These are phyloP conservation scores for Lactarius hatsudake DNA, from an alignment of 768 basidiomycete genomes.

Conservation along the genomic window DNA sequence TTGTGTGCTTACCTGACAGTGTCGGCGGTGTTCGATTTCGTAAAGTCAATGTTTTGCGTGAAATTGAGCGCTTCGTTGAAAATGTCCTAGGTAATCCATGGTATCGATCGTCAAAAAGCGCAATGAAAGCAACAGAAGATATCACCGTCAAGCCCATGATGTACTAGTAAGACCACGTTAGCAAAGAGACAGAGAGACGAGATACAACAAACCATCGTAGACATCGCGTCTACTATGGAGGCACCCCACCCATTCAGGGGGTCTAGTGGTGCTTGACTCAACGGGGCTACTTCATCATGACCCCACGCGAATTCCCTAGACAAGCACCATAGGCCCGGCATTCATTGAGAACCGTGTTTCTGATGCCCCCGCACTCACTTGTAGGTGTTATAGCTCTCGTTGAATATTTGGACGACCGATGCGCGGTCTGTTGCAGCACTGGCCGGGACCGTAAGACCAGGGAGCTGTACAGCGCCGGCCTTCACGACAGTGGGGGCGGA, in stretches of 20 bases:
- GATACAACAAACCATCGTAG: slow-evolving; percentile 49
- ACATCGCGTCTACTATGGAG: slow-evolving; percentile 58
- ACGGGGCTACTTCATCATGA: neutral
- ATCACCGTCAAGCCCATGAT: slow-evolving; percentile 56
- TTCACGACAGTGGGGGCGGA: neutral
- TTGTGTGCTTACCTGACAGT: slow-evolving; percentile 41
- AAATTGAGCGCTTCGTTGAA: neutral
- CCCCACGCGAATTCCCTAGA: neutral
- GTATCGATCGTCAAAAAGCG: neutral
- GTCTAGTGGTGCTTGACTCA: slow-evolving; percentile 29
- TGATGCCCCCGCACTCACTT: slow-evolving; percentile 40
- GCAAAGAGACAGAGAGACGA: slow-evolving; percentile 42
- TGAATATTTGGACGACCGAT: slow-evolving; percentile 30
- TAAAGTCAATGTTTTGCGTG: slow-evolving; percentile 49
- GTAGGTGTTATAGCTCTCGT: slow-evolving; percentile 54
- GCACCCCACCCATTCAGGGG: slow-evolving; percentile 50
- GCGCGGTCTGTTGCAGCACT: neutral
- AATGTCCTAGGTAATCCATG: slow-evolving; percentile 36
- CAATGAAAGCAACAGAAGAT: neutral
- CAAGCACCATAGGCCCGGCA: neutral
- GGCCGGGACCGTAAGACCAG: neutral
- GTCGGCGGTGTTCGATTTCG: slow-evolving; percentile 42
- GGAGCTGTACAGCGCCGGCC: neutral
- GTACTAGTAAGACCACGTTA: slow-evolving; percentile 39
- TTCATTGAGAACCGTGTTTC: slow-evolving; percentile 30